phyloP scores from a whole-genome alignment of 768 basidiomycete genomes.

The Suillus spraguei region DNA sequence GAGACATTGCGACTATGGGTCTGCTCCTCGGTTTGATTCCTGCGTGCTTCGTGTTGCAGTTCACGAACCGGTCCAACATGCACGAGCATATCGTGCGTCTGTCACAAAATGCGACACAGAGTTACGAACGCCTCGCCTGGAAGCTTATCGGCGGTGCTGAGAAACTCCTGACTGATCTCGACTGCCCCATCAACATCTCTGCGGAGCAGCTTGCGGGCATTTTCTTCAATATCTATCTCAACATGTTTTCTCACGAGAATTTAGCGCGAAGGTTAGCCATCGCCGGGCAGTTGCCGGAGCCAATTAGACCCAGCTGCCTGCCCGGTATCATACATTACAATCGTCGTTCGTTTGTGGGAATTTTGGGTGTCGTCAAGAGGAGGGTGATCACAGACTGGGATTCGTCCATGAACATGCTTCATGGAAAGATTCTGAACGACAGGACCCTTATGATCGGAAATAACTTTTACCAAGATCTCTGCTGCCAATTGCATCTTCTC shows the following conservation, averaged over 20 bases:
- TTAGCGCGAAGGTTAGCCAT: conserved; percentile 16
- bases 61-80: conserved; percentile 32
- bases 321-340: conserved; percentile 44
- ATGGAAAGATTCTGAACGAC: conserved; percentile 19
- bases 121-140: conserved; percentile 30
- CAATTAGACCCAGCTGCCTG: neutral
- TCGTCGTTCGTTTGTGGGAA: conserved; percentile 47
- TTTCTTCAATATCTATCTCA: conserved; percentile 29
- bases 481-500: conserved; percentile 43
- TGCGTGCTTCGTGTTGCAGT: conserved; percentile 26
- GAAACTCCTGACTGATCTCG: neutral
- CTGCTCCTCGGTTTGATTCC: conserved; percentile 32
- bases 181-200: conserved; percentile 8
- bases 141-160: conserved; percentile 17
- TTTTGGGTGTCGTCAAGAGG: conserved; percentile 45
- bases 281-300: conserved; percentile 3
- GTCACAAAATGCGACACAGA: conserved; percentile 8
- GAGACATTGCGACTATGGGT: conserved; percentile 29
- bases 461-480: conserved; percentile 50
- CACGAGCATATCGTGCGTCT: conserved; percentile 21
- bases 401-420: conserved; percentile 38
- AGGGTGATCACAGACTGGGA: conserved; percentile 45
- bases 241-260: conserved; percentile 35
- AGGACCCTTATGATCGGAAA: conserved; percentile 24
- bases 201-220: conserved; percentile 28